These are phyloP conservation scores for Colletotrichum australisinense DNA, from an alignment of 2,329 filamentous ascomycete genomes.

Conservation along the genomic window DNA sequence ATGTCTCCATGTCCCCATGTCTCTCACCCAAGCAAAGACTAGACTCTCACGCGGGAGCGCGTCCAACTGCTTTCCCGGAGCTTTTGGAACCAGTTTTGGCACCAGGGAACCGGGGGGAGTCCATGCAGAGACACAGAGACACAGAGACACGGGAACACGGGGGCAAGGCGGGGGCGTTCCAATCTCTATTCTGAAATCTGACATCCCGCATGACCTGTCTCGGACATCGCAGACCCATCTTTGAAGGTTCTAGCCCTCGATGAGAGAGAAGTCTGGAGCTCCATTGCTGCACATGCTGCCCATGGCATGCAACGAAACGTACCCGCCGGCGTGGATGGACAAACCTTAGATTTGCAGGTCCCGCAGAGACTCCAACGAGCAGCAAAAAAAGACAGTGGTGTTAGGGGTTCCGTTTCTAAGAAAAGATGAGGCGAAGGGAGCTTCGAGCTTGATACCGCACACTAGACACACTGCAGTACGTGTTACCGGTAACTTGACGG, in stretches of 20 bases:
- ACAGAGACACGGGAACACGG: background rate
- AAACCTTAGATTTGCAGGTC: background rate
- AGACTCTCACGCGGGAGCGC: constrained; percentile 1
- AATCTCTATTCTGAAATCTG: constrained; percentile 17
- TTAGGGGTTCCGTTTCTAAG: background rate
- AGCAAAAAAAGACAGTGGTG: background rate
- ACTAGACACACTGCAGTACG: background rate
- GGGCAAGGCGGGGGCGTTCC: background rate
- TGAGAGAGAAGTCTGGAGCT: background rate
- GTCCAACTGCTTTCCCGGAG: constrained; percentile 29
- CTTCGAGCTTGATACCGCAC: background rate
- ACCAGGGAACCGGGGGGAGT: background rate
- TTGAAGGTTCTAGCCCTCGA: constrained; percentile 21
- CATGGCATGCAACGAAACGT: background rate
- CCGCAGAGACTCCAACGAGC: background rate
- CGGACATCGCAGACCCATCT: constrained; percentile 22
- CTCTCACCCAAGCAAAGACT: background rate
- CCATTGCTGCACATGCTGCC: background rate
- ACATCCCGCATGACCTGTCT: constrained; percentile 32
- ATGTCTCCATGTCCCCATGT: background rate
- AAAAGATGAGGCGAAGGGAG: constrained; percentile 7
- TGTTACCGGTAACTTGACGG: too few species aligned
- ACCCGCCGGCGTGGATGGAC: background rate
- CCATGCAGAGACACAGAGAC: background rate
- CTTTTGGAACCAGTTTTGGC: background rate